Conservation (phyloP, 257 asterid species). For the Mitragyna speciosa region DNA sequence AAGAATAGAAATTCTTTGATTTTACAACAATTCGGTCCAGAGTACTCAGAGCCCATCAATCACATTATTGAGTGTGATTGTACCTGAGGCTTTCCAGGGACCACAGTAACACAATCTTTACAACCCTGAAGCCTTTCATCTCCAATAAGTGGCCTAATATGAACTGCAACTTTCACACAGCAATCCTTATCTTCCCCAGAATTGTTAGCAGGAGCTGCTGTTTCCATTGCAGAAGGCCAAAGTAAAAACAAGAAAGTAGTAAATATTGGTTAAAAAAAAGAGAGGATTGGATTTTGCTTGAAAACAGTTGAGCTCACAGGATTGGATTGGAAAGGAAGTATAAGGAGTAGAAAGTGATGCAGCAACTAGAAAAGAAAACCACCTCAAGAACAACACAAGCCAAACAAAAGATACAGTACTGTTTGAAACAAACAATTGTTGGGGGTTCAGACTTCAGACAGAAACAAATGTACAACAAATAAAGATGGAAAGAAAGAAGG, state of each 20-base stretch:
- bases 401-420: background rate
- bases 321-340: slow-evolving; percentile 31
- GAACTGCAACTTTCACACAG: slow-evolving; percentile 97
- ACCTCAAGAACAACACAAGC: slow-evolving; percentile 21
- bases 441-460: slow-evolving; percentile 9
- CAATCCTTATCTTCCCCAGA: slow-evolving; percentile 93
- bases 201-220: slow-evolving; percentile 20
- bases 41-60: slow-evolving; percentile 25
- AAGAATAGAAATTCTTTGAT: slow-evolving; percentile 15
- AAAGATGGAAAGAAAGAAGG: background rate
- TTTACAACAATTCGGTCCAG: slow-evolving; percentile 20
- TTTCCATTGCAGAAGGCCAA: slow-evolving; percentile 50
- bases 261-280: slow-evolving; percentile 1
- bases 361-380: slow-evolving; percentile 29
- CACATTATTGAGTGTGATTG: slow-evolving; percentile 36
- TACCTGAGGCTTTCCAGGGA: slow-evolving; percentile 96
- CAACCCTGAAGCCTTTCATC: slow-evolving; percentile 98
- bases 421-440: background rate
- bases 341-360: slow-evolving; percentile 66
- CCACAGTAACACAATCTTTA: slow-evolving; percentile 85
- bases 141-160: slow-evolving; percentile 88
- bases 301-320: slow-evolving; percentile 35
- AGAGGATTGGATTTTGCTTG: slow-evolving; percentile 17
- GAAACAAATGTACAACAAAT: background rate
- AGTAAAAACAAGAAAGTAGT: background rate